Base-by-base conservation (phyloP, 2,329 filamentous ascomycete genomes). In the Calonectria hawksworthii region DNA sequence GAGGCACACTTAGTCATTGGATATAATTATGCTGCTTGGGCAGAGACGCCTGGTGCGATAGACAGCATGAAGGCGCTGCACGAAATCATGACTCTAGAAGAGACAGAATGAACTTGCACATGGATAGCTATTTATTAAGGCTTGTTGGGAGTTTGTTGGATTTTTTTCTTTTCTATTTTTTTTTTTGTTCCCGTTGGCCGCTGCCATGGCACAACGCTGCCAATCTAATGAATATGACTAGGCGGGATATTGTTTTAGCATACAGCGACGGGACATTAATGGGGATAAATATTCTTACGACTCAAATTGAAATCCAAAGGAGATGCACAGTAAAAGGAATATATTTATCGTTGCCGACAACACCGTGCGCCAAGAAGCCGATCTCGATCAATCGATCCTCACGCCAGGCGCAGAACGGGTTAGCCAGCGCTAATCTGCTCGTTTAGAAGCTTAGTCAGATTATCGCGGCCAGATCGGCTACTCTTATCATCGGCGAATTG, bases 1-100 rank as follows among this genome's bases (percentile, higher is more conserved):
- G 80, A 81, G 34, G 78, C 80, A 10, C 71, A 63, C 14, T 7
- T 79, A 10, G 56, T 74, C 6, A 61, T 80, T 30, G 59, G 65
- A 18, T 61, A 70, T 2, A 72, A 59, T 8, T 69, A 72, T n/a
- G 51, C 63, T 2, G 63, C 78, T 0, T 82, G 79, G 77, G 23
- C 70, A 18, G 80, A 81, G 47, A 82, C 79, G 0, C 78, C 73
- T 4, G 71, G 74, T 0, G 76, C 77, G 0, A 52, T 82, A 0
- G 66, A 75, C 2, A 1, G 74, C 1, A 73, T 75, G 36, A 41
- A 14, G 23, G 21, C 14, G 7, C 13, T 79, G 8, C 56, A 66
- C 26, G 18, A 9, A 16, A 2, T 41, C 6, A 63, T 18, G 23
- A 23, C 26, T 26, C 32, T 59, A 26, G 28, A 28, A 21, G 10